Base-by-base conservation (phyloP, 352 stramenopile species). In the Phytophthora pinifolia region DNA sequence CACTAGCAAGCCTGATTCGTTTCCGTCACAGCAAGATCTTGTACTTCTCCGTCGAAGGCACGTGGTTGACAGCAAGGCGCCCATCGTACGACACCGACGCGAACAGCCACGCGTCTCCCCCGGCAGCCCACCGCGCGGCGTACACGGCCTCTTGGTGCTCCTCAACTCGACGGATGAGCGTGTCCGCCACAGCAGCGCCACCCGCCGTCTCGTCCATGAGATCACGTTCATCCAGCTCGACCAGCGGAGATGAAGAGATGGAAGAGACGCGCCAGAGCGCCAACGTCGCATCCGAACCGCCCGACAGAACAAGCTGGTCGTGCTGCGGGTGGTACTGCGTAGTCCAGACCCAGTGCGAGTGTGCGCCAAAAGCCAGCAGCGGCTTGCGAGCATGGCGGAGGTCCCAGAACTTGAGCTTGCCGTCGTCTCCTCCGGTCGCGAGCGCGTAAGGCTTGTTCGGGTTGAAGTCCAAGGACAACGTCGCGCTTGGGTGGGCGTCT, bases 1-100 rank as follows among this genome's bases (percentile, higher is more conserved):
- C 54, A 62, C 20, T 65, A 64, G 32, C n/a, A n/a, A n/a, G n/a
- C n/a, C n/a, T n/a, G n/a, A n/a, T n/a, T n/a, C n/a, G n/a, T n/a
- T n/a, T n/a, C n/a, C n/a, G n/a, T n/a, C n/a, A n/a, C n/a, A 99
- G 65, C 53, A 99, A 75, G 71, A 99, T 99, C 63, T 99, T 99
- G 76, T 99, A 99, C 69, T 99, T 99, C 72, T 99, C 97, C 6
- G 97, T 98, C 13, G 92, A 98, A 29, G 97, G 96, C 29, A 99
- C 97, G 61, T 98, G 86, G 74, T 98, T 96, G 13, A 99, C 67
- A 27, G 96, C 86, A 33, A 99, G 76, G 34, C 90, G 86, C 7
- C 97, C 97, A 70, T 99, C 96, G 70, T 95, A 98, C 25, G 90
- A 98, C 10, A 98, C 69, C 2, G 92, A 98, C 25, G 85, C 87